Conservation (phyloP, 1,139 yeast species). For the Hyphopichia fennica region DNA sequence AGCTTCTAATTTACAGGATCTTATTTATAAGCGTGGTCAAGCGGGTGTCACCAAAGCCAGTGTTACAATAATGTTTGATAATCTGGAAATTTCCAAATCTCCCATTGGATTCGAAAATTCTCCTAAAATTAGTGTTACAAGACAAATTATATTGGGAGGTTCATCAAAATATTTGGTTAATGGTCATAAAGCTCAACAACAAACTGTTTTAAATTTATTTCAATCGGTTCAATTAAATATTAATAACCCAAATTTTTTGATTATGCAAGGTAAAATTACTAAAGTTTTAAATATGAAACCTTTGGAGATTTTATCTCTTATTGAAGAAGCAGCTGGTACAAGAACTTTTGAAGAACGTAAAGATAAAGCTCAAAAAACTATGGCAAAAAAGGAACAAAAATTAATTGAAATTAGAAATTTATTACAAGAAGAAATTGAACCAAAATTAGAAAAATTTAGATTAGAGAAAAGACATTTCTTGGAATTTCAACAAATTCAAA, state of each 20-base stretch:
- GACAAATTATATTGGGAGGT: constrained; percentile 91
- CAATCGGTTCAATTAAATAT: constrained; percentile 95
- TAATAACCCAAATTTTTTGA: constrained; percentile 93
- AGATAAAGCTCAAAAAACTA: constrained; percentile 87
- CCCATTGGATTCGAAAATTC: constrained; percentile 88
- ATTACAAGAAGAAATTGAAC: constrained; percentile 86
- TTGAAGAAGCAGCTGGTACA: constrained; percentile 99
- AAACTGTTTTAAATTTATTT: constrained; percentile 83
- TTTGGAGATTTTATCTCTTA: constrained; percentile 78
- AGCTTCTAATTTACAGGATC: constrained; percentile 89
- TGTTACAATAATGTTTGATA: constrained; percentile 93
- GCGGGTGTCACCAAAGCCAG: constrained; percentile 98
- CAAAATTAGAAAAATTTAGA: constrained; percentile 79
- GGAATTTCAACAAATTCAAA: constrained; percentile 83
- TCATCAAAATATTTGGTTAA: constrained; percentile 89
- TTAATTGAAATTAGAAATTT: constrained; percentile 73
- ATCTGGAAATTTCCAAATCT: constrained; percentile 67
- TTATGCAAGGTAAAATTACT: constrained; percentile 98
- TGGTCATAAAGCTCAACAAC: constrained; percentile 96
- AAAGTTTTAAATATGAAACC: constrained; percentile 97
- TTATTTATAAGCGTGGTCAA: constrained; percentile 94
- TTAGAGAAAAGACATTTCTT: constrained; percentile 79
- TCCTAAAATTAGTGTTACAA: constrained; percentile 82
- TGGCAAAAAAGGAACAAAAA: constrained; percentile 87
- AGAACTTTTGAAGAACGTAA: constrained; percentile 92